Conservation (phyloP, 2,329 filamentous ascomycete species). For the Chaetothyriales sp. region DNA sequence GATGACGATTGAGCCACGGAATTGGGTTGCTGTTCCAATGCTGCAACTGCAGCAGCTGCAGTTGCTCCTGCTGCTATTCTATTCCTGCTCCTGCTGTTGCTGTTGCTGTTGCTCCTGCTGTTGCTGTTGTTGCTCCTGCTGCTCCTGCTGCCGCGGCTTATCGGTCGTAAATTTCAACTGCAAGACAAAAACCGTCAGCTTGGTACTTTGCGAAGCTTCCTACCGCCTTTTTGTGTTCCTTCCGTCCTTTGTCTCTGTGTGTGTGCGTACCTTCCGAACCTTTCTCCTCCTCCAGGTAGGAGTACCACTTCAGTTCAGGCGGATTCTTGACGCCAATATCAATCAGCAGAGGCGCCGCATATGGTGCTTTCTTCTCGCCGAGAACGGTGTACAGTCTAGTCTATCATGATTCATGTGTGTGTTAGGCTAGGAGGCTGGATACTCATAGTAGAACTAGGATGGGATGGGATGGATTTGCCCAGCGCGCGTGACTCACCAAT, state of each 20-base stretch:
- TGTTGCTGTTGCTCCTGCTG: no score
- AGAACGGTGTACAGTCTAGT: conserved; percentile 12
- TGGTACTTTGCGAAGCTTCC: not conserved
- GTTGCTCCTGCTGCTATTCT: no score
- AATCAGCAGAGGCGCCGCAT: conserved; percentile 12
- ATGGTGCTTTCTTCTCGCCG: conserved; percentile 13
- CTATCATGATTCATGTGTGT: conserved; percentile 1
- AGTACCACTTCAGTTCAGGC: conserved; percentile 14
- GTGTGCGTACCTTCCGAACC: conserved; percentile 11
- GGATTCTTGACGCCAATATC: conserved; percentile 4
- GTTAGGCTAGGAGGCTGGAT: not conserved
- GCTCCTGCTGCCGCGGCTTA: not conserved
- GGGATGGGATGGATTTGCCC: not conserved
- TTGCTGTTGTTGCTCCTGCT: not conserved
- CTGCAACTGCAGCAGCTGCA: no score
- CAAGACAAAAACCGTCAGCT: not conserved
- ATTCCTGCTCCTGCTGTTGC: no score
- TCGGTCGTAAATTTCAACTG: conserved; percentile 1
- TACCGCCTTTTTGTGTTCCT: no score
- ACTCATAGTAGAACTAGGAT: no score
- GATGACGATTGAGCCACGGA: no score
- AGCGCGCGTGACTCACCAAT: conserved; percentile 7
- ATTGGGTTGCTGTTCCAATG: no score
- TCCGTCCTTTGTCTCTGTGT: no score
- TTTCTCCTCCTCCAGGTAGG: conserved; percentile 11